Conservation (phyloP, 108 stramenopile genomes). For the Nannochloropsis granulata region DNA sequence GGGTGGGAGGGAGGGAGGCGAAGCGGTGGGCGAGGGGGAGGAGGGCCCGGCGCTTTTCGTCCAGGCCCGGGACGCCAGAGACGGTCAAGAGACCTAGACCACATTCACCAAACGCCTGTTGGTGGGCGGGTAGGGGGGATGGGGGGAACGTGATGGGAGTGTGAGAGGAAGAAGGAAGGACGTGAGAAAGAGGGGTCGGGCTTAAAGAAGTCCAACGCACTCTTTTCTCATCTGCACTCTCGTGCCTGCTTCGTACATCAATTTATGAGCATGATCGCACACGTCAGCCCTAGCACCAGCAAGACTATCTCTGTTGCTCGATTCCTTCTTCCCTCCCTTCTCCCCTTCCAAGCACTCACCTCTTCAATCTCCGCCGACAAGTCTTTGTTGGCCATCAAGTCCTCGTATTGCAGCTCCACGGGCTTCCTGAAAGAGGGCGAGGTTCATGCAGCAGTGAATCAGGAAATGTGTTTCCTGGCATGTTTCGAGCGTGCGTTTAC, state of each 20-base stretch:
- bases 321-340: not conserved
- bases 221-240: no score
- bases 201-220: no score
- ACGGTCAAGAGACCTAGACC: slow-evolving; percentile 12
- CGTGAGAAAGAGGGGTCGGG: not conserved
- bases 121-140: no score
- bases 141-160: not conserved
- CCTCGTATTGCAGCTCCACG: not conserved
- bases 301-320: not conserved
- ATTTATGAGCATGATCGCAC: no score
- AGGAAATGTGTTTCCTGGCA: no score
- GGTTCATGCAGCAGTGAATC: no score
- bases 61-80: slow-evolving; percentile 8
- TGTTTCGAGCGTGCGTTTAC: no score
- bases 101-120: slow-evolving; percentile 6
- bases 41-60: not conserved
- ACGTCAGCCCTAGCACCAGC: no score
- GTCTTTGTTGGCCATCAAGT: not conserved
- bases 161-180: not conserved
- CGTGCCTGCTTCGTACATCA: no score
- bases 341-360: not conserved
- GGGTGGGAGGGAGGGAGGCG: slow-evolving; percentile 35
- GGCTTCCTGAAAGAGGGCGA: no score
- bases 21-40: slow-evolving; percentile 8
- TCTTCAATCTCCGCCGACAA: not conserved